These are phyloP conservation scores for Mycena floridula DNA, from an alignment of 768 basidiomycete genomes.

Conservation along the genomic window DNA sequence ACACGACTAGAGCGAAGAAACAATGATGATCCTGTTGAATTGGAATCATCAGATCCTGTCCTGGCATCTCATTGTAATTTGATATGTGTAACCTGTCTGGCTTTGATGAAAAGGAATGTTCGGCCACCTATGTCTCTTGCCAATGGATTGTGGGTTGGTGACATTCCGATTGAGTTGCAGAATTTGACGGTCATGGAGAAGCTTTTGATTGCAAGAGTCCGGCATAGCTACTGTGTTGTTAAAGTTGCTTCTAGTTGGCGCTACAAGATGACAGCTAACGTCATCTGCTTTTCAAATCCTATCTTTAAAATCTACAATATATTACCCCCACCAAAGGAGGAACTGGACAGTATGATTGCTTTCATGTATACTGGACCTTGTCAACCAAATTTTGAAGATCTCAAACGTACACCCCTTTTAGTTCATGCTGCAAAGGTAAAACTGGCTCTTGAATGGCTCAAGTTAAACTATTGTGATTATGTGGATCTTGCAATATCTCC, in stretches of 20 bases:
- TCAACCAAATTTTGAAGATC: neutral
- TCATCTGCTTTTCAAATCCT: neutral
- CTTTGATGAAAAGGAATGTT: no score
- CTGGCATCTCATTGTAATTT: no score
- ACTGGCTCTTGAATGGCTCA: neutral
- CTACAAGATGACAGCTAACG: neutral
- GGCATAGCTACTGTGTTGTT: neutral
- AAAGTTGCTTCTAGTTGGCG: neutral
- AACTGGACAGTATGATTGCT: neutral
- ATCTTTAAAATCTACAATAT: neutral
- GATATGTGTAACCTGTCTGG: no score
- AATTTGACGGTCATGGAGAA: neutral
- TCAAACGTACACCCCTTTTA: neutral
- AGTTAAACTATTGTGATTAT: neutral
- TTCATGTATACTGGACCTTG: neutral
- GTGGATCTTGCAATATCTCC: neutral
- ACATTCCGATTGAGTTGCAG: neutral
- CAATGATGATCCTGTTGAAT: neutral
- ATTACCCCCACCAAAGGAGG: neutral
- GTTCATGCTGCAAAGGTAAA: neutral
- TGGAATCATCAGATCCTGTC: no score
- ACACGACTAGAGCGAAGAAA: neutral
- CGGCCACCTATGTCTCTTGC: no score
- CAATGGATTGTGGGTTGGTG: neutral
- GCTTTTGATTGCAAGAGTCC: neutral